Evolutionary conservation across 2,329 filamentous ascomycete species (phyloP), one percentile per base, ranked within the genome.

Genomic region (Pseudocercospora eumusae): DNA sequence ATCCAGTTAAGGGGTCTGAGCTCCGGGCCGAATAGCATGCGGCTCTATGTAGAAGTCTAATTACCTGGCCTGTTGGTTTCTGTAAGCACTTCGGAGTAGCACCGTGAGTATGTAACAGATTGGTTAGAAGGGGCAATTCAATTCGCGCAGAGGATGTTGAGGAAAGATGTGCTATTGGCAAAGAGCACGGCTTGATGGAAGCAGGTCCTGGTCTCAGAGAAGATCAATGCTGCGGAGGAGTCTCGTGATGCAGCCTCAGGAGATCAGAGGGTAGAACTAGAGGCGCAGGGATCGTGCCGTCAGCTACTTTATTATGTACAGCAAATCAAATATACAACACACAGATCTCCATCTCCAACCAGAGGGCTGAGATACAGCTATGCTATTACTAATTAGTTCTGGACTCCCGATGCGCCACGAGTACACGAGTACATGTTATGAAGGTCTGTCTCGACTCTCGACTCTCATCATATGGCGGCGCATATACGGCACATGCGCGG

Each of bases 11-110:
- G 56, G 60, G 31, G 45, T 40, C 49, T 31, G 28, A 36, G 50
- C 56, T 59, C 56, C 60, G 61, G 57, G 52, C 56, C 56, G 61
- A 63, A 56, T 59, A 63, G 50, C 50, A 54, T 53, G 57, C 61
- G 61, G 56, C 36, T 23, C 31, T n/a, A n/a, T n/a, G n/a, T 23
- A 11, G 25, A 31, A 52, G 20, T 47, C 44, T 47, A 47, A 20
- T 27, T 20, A 25, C n/a, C 21, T 50, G 23, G 23, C 15, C 8
- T n/a, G 47, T 50, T 27, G 47, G 23, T 15, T 2, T 13, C 44
- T 15, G 21, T 15, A 3, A 47, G 11, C 18, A 47, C 18, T 47
- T 3, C 10, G 3, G 5, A 21, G 18, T 23, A 10, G 18, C 10
- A n/a, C n/a, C 3, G 42, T 23, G 2, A 45, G 42, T n/a, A 7